phyloP scores from a whole-genome alignment of 495 filamentous ascomycete species.

The Emericellopsis terricola region DNA sequence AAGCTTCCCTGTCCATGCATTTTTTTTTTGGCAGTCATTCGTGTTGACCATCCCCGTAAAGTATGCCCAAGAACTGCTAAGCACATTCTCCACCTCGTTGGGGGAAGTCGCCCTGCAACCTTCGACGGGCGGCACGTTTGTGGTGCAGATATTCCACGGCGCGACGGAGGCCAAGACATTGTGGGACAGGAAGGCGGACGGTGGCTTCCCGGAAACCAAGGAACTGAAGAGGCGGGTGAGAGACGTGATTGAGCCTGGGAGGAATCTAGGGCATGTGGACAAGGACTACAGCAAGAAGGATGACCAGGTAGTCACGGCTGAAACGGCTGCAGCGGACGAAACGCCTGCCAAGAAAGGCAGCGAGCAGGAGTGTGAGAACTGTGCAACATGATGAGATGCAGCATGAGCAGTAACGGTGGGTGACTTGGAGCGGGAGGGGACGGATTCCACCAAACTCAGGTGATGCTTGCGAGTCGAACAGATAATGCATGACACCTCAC shows the following conservation, averaged over 20 bases:
- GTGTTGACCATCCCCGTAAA: conserved; percentile 12
- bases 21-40: conserved; percentile 1
- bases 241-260: conserved; percentile 59
- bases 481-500: too few relatives aligned
- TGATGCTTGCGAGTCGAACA: too few relatives aligned
- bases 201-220: conserved; percentile 87
- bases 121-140: conserved; percentile 67
- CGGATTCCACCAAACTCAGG: too few relatives aligned
- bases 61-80: conserved; percentile 94
- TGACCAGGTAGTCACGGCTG: neutral
- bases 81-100: conserved; percentile 74
- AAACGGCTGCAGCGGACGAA: neutral
- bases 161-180: conserved; percentile 25
- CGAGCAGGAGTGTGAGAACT: conserved; percentile 9
- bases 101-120: conserved; percentile 88
- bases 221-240: conserved; percentile 78
- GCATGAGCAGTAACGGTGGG: too few relatives aligned
- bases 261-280: conserved; percentile 74
- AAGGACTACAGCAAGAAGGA: conserved; percentile 14
- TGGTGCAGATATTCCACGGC: conserved; percentile 37
- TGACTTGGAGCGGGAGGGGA: too few relatives aligned
- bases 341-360: neutral
- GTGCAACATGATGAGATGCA: too few relatives aligned
- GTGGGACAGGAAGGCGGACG: conserved; percentile 80
- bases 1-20: conserved; percentile 16